These are phyloP conservation scores for Clonostachys rosea DNA, from an alignment of 2,329 filamentous ascomycete species.

Conservation along the genomic window DNA sequence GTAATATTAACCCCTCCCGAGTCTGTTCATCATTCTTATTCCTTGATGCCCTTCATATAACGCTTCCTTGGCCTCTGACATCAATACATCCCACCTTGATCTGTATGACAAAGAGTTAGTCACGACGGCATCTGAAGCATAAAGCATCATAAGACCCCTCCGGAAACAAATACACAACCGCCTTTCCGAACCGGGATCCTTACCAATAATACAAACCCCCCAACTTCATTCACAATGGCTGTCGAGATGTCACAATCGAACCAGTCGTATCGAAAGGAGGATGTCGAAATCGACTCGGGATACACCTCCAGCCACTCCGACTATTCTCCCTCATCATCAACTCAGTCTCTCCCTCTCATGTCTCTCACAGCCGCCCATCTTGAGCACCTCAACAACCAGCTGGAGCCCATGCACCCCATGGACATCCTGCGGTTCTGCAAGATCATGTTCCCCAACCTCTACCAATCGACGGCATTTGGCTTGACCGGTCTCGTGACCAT, in stretches of 20 bases:
- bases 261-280: constrained; percentile 10
- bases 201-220: not conserved
- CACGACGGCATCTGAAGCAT: no score
- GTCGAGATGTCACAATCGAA: constrained; percentile 8
- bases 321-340: constrained; percentile 26
- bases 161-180: constrained; percentile 11
- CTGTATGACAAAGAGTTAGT: no score
- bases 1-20: no score
- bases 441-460: constrained; percentile 83
- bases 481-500: constrained; percentile 76
- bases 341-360: constrained; percentile 60
- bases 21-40: no score
- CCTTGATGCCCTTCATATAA: no score
- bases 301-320: constrained; percentile 61
- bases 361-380: constrained; percentile 85
- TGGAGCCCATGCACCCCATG: constrained; percentile 83
- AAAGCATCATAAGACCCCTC: no score
- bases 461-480: constrained; percentile 80
- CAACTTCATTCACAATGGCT: constrained; percentile 17
- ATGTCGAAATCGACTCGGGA: constrained; percentile 67
- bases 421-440: constrained; percentile 92
- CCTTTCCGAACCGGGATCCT: constrained; percentile 33
- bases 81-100: no score
- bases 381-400: constrained; percentile 83
- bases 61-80: no score